These are phyloP conservation scores for Basipetospora chlamydospora DNA, from an alignment of 2,329 filamentous ascomycete genomes.

Conservation along the genomic window DNA sequence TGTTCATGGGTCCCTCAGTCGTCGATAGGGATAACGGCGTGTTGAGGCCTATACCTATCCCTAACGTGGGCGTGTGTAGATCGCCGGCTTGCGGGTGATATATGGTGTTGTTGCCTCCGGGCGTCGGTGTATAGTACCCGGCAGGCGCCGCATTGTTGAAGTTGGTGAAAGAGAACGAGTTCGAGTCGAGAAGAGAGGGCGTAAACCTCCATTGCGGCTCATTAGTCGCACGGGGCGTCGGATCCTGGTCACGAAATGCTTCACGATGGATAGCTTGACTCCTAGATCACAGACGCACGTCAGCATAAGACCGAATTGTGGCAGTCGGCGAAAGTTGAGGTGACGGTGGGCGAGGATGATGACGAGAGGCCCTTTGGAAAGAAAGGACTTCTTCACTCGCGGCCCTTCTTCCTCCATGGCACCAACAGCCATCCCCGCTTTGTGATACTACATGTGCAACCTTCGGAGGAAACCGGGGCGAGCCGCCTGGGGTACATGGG, in stretches of 20 bases:
- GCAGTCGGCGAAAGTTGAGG: too few species aligned
- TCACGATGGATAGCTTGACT: slow-evolving; percentile 14
- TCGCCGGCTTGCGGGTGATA: slow-evolving; percentile 78
- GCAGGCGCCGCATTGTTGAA: slow-evolving; percentile 62
- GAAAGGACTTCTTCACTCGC: too few species aligned
- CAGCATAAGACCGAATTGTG: too few species aligned
- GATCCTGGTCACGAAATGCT: slow-evolving; percentile 55
- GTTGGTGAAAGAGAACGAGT: slow-evolving; percentile 63
- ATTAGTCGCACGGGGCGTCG: slow-evolving; percentile 63
- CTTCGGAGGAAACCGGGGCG: too few species aligned
- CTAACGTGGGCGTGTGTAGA: slow-evolving; percentile 67
- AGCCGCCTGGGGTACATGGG: too few species aligned
- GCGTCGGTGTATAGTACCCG: slow-evolving; percentile 83
- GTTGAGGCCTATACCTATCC: slow-evolving; percentile 59
- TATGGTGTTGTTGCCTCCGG: slow-evolving; percentile 63
- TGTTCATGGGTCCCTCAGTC: slow-evolving; percentile 49
- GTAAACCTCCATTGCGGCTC: slow-evolving; percentile 84
- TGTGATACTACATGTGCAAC: too few species aligned
- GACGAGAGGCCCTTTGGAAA: too few species aligned
- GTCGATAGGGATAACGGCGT: slow-evolving; percentile 71
- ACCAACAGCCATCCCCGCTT: too few species aligned
- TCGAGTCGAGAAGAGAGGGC: slow-evolving; percentile 75
- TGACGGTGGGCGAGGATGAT: too few species aligned
- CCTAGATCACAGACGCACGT: too few species aligned
- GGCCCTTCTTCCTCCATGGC: too few species aligned